These are phyloP conservation scores for Neoboletus subvelutipes DNA, from an alignment of 768 basidiomycete genomes.

Conservation along the genomic window DNA sequence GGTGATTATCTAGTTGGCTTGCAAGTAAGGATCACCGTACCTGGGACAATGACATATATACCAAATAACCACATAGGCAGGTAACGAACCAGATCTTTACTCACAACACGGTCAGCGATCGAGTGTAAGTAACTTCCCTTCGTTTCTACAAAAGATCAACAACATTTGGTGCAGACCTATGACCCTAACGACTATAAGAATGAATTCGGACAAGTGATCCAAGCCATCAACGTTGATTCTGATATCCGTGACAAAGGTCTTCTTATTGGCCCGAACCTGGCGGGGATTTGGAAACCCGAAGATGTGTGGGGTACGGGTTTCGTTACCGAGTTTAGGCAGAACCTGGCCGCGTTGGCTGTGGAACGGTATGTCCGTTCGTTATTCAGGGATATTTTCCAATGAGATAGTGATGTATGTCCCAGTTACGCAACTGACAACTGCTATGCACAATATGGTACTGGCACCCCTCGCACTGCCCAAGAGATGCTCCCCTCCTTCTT, in stretches of 20 bases:
- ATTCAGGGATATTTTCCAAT: not conserved
- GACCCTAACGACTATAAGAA: conserved; percentile 43
- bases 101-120: conserved; percentile 37
- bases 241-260: conserved; percentile 41
- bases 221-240: conserved; percentile 41
- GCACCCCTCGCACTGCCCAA: conserved; percentile 42
- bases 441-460: conserved; percentile 43
- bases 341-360: conserved; percentile 47
- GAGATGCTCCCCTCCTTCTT: conserved; percentile 46
- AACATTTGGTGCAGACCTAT: conserved; percentile 8
- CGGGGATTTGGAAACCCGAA: conserved; percentile 53
- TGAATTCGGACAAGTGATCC: conserved; percentile 44
- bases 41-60: not conserved
- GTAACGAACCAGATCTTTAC: conserved; percentile 82
- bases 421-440: conserved; percentile 69
- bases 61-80: conserved; percentile 44
- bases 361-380: conserved; percentile 44
- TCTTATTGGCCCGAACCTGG: conserved; percentile 66
- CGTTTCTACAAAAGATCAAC: not conserved
- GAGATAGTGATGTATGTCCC: conserved; percentile 12
- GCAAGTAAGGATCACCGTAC: conserved; percentile 8
- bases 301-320: conserved; percentile 54
- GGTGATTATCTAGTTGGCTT: conserved; percentile 66
- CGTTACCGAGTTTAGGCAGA: conserved; percentile 41
- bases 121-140: not conserved